Base-by-base conservation (phyloP, 2,329 filamentous ascomycete genomes). In the Talaromyces atroroseus region DNA sequence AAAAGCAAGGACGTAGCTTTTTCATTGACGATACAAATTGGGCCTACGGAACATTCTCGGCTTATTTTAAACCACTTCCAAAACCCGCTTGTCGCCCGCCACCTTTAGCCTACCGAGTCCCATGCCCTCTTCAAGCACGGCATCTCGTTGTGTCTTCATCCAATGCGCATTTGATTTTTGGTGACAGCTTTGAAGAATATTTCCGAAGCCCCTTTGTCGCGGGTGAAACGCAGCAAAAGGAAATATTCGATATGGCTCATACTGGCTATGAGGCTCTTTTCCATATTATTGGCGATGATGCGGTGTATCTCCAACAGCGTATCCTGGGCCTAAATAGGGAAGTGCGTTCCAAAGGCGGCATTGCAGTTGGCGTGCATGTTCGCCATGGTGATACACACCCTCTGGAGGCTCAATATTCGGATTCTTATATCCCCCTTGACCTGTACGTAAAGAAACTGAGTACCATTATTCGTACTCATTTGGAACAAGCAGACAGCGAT, bases 21-120 rank as follows among this genome's bases (percentile, higher is more conserved):
- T 95, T 95, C 74, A 78, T 95, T 60, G 89, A 95, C 64, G 90
- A 95, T 71, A 84, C 87, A 6, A 80, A 86, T 62, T 95, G 91
- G 86, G 85, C 87, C 1, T 94, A 94, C 64, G 90, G 90, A 10
- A 78, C 80, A 52, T 95, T 89, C 66, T 80, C 80, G 0, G 80
- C 83, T 51, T 90, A 89, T 64, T 95, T 95, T 71, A 75, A 82
- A 47, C 74, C 82, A 2, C 86, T 87, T 1, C 86, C 88, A 0
- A 63, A 78, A 2, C 84, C 86, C 1, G 71, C 76, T 23, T 95
- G 90, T 68, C 79, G 81, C 7, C 83, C 87, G 18, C 89, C 90
- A 12, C 86, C 87, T n/a, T 76, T 81, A 24, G 83, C 88, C 55
- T 83, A 91, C 63, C 88, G 90, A 69, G 75, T 94, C 0, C 90